Conservation (phyloP, 768 basidiomycete species). For the Auricularia cornea region DNA sequence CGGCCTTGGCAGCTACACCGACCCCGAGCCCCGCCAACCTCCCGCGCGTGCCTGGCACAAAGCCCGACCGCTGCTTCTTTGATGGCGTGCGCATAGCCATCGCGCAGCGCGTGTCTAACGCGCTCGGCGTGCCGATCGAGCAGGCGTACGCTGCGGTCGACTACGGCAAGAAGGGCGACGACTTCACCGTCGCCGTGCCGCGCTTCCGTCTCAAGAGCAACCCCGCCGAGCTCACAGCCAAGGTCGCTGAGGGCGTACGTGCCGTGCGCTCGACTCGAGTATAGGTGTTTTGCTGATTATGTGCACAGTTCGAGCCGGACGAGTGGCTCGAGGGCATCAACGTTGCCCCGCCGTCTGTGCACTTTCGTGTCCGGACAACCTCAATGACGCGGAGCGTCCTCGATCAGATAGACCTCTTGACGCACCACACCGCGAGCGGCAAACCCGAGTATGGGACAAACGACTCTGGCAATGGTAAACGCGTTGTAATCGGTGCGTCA, state of each 20-base stretch:
- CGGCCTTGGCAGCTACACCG: too few relatives aligned
- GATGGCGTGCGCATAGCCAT: conserved; percentile 25
- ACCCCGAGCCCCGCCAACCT: not conserved
- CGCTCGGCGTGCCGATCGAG: conserved; percentile 17
- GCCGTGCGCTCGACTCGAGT: not conserved
- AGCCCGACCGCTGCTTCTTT: conserved; percentile 16
- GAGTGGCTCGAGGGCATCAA: conserved; percentile 23
- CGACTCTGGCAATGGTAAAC: conserved; percentile 25
- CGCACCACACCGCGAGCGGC: conserved; percentile 12
- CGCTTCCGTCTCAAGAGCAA: conserved; percentile 39
- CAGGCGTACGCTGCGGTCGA: conserved; percentile 37
- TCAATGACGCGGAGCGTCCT: conserved; percentile 25
- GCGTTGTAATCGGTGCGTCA: conserved; percentile 13
- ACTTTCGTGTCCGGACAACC: conserved; percentile 16
- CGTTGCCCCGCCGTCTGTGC: conserved; percentile 15
- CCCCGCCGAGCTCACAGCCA: conserved; percentile 30
- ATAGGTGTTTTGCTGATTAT: not conserved
- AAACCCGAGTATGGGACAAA: conserved; percentile 26
- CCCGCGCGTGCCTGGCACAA: conserved; percentile 3
- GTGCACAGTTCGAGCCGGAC: conserved; percentile 30
- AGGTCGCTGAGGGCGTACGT: conserved; percentile 29
- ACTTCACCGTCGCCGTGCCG: conserved; percentile 39
- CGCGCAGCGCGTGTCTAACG: conserved; percentile 15
- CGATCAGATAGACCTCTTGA: conserved; percentile 22
- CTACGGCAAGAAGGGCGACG: conserved; percentile 33